Conservation (phyloP, 2,329 filamentous ascomycete genomes). For the Arthrocladium fulminans region DNA sequence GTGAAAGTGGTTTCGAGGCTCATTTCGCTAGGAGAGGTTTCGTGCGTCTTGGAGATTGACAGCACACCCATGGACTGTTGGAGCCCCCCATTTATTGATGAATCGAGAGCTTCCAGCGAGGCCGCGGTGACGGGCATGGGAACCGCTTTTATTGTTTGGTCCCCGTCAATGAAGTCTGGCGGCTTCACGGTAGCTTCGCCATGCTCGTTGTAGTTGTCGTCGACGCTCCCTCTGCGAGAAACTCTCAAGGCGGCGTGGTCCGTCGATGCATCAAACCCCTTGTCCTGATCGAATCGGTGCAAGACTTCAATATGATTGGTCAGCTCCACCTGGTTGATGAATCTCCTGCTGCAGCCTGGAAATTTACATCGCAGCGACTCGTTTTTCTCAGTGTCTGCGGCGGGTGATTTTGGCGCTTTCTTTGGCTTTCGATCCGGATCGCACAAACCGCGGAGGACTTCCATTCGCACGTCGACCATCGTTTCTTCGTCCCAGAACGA, state of each 20-base stretch:
- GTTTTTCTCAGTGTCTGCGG: neutral
- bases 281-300: neutral
- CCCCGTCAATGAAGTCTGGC: neutral
- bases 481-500: neutral
- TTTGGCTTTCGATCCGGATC: neutral
- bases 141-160: neutral
- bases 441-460: neutral
- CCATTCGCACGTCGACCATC: neutral
- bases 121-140: neutral
- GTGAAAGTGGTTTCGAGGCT: constrained; percentile 1
- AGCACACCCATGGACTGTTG: neutral
- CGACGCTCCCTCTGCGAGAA: neutral
- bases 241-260: too few relatives aligned
- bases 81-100: neutral
- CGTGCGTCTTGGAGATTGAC: neutral
- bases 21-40: neutral
- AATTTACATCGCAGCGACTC: neutral
- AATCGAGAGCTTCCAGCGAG: neutral
- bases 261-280: neutral
- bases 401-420: neutral
- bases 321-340: constrained; percentile 8
- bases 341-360: neutral
- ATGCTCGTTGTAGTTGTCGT: neutral
- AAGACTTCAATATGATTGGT: constrained; percentile 6
- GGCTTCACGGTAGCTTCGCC: neutral